A percentile compares a stretch with the other conserved stretches of the same genome.
Evolutionary conservation across 495 filamentous ascomycete genomes (phyloP).

Genomic region (Neurospora tetrasperma): DNA sequence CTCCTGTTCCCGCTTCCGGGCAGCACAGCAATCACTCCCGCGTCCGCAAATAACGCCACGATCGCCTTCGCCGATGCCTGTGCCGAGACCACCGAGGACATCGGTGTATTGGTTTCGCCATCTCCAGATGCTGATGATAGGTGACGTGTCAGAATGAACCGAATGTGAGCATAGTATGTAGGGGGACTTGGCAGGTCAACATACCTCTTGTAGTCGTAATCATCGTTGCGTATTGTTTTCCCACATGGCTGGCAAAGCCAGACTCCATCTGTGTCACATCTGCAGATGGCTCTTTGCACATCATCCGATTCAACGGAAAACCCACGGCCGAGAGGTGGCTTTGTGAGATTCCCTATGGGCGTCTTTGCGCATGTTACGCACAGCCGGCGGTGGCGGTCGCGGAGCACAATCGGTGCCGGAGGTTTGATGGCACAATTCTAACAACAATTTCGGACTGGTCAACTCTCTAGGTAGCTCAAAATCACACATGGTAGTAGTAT

Average conservation of each 20-base stretch:
- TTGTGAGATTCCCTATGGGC: conserved; percentile 43
- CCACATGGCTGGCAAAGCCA: conserved; percentile 82
- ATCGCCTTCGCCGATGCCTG: conserved; percentile 78
- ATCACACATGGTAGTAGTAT: not conserved
- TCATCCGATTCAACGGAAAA: conserved; percentile 26
- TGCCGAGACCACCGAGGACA: conserved; percentile 69
- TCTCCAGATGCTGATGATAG: conserved; percentile 57
- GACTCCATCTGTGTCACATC: conserved; percentile 48
- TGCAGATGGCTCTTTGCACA: conserved; percentile 54
- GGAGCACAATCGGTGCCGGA: conserved; percentile 48
- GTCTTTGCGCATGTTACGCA: conserved; percentile 61
- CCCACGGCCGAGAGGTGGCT: conserved; percentile 15
- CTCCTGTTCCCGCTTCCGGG: conserved; percentile 64
- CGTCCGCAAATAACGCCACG: conserved; percentile 79
- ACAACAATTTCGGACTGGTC: not conserved
- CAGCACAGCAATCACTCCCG: conserved; percentile 56
- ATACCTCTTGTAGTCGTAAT: conserved; percentile 57
- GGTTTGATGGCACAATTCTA: conserved; percentile 83
- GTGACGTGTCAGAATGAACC: not conserved
- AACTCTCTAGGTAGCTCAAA: not conserved
- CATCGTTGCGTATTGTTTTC: conserved; percentile 51
- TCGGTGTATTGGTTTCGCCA: conserved; percentile 83
- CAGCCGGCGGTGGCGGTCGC: conserved; percentile 64
- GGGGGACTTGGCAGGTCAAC: not conserved
- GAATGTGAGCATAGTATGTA: too few species aligned